Conservation (phyloP, 176 grass and related monocot species). For the Hordeum vulgare region DNA sequence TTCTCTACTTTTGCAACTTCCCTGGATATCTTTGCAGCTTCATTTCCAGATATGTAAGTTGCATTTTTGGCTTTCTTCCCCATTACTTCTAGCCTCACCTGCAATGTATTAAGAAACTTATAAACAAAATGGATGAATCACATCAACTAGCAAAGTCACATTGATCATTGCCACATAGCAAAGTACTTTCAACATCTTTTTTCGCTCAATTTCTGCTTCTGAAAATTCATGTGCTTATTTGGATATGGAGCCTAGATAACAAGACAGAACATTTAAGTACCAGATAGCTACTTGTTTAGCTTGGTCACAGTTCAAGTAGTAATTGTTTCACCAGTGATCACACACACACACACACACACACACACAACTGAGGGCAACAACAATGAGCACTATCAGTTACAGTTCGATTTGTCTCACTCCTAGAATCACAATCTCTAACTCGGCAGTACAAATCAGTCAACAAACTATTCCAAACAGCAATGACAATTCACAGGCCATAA, state of each 20-base stretch:
- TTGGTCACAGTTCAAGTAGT: neutral
- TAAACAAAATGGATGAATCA: neutral
- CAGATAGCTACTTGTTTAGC: neutral
- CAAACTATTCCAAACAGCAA: neutral
- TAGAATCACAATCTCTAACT: neutral
- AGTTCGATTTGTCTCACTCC: neutral
- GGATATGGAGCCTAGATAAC: neutral
- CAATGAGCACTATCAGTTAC: neutral
- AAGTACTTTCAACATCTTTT: neutral
- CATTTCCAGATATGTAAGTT: slow-evolving; percentile 73
- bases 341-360: neutral
- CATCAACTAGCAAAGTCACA: neutral
- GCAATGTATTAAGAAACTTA: slow-evolving; percentile 11
- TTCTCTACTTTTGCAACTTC: slow-evolving; percentile 95
- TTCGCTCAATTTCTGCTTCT: too few species aligned
- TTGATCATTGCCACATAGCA: neutral
- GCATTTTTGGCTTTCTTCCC: slow-evolving; percentile 94
- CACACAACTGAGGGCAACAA: neutral
- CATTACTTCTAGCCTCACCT: slow-evolving; percentile 75
- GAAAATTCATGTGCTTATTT: too few species aligned
- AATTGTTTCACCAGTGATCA: neutral
- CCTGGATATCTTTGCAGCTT: slow-evolving; percentile 70
- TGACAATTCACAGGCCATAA: neutral
- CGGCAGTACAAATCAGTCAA: neutral
- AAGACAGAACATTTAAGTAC: neutral